Conservation (phyloP, 2,329 filamentous ascomycete genomes). For the Chaetothyriales sp. region DNA sequence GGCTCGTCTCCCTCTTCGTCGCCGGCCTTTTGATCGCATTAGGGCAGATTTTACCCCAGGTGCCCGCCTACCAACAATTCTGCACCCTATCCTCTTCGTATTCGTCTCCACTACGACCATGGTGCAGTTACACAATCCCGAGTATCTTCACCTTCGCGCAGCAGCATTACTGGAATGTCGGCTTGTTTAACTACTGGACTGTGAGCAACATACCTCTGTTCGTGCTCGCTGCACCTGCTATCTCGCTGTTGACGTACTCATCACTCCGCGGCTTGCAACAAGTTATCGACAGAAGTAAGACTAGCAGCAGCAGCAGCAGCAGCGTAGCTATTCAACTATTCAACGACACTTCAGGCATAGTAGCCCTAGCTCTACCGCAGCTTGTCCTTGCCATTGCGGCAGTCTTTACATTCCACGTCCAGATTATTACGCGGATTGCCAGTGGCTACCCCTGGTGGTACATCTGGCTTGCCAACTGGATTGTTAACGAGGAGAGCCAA, state of each 20-base stretch:
- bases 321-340: background rate
- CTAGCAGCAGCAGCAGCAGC: too few species aligned
- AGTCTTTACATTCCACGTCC: conserved; percentile 72
- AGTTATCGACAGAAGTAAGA: conserved; percentile 1
- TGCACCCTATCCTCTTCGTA: conserved; percentile 30
- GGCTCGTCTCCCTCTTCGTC: conserved; percentile 43
- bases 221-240: conserved; percentile 62
- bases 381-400: conserved; percentile 55
- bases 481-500: conserved; percentile 3
- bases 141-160: conserved; percentile 91
- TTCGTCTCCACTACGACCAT: conserved; percentile 37
- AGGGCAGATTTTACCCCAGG: conserved; percentile 59
- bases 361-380: conserved; percentile 52
- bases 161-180: conserved; percentile 75
- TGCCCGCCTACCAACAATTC: conserved; percentile 56
- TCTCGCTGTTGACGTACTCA: conserved; percentile 52
- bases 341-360: background rate
- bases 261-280: conserved; percentile 28
- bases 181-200: conserved; percentile 84
- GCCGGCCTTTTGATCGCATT: conserved; percentile 53
- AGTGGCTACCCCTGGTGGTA: conserved; percentile 88
- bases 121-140: conserved; percentile 60
- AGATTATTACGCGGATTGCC: conserved; percentile 79
- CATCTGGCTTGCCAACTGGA: conserved; percentile 50
- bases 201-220: conserved; percentile 75